These are phyloP conservation scores for Sclerotinia nivalis DNA, from an alignment of 2,329 filamentous ascomycete genomes.

Conservation along the genomic window DNA sequence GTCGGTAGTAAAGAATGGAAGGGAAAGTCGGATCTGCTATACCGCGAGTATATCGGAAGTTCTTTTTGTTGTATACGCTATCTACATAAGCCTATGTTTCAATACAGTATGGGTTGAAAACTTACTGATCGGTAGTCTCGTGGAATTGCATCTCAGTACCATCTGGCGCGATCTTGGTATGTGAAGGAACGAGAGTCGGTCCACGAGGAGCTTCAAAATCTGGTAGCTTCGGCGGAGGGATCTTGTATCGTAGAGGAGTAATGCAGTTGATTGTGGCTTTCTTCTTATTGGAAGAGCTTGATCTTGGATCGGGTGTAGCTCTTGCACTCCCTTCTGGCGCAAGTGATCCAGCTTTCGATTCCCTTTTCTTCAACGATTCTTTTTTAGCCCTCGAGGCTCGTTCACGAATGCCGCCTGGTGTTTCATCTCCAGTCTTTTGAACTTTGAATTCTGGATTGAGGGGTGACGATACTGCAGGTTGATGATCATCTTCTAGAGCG, in stretches of 20 bases:
- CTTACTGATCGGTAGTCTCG: constrained; percentile 66
- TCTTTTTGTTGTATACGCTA: constrained; percentile 65
- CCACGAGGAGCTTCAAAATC: constrained; percentile 63
- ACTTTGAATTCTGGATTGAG: constrained; percentile 66
- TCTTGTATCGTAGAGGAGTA: constrained; percentile 60
- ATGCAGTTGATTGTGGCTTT: constrained; percentile 44
- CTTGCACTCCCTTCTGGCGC: constrained; percentile 52
- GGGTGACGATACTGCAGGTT: constrained; percentile 70
- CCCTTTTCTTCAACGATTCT: constrained; percentile 67
- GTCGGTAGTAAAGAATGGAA: constrained; percentile 83
- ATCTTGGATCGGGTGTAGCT: constrained; percentile 58
- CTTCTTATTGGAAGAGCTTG: constrained; percentile 36
- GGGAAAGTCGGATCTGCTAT: constrained; percentile 87
- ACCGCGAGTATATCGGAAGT: constrained; percentile 86
- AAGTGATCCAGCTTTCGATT: constrained; percentile 53
- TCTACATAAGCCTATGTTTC: constrained; percentile 25
- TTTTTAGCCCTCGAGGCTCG: constrained; percentile 57
- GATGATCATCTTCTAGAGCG: constrained; percentile 67
- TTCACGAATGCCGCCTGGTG: constrained; percentile 35
- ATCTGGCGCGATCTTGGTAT: constrained; percentile 52
- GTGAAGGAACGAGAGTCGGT: constrained; percentile 57
- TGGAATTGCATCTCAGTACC: constrained; percentile 58
- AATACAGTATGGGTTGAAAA: constrained; percentile 24
- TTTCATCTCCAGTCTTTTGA: constrained; percentile 43
- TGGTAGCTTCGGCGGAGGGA: constrained; percentile 61